Percentiles rank a stretch among this genome's conserved stretches.
Evolutionary conservation across 371 early-diverging fungal genomes (phyloP).

Genomic region (Mortierella sp.): DNA sequence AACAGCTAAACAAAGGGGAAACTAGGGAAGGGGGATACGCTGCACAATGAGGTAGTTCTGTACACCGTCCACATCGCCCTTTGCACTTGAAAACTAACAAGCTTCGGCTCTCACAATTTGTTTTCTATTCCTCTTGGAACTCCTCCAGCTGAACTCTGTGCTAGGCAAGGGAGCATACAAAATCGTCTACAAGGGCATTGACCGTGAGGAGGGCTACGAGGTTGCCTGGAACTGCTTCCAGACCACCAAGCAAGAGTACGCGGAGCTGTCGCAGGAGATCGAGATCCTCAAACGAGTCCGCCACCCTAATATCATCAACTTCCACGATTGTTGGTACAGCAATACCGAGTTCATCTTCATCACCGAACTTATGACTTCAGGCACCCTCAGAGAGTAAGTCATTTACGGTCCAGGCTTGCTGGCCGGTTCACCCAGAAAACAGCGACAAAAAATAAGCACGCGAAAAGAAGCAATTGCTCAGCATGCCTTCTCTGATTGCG

Average conservation of each 20-base stretch:
- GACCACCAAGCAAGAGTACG: slow-evolving; percentile 76
- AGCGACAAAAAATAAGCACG: not conserved
- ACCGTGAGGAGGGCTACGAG: slow-evolving; percentile 92
- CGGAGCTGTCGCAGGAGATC: slow-evolving; percentile 83
- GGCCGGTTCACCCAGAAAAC: not conserved
- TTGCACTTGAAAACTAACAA: not conserved
- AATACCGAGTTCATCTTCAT: slow-evolving; percentile 86
- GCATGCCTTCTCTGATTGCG: not conserved
- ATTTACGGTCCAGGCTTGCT: not conserved
- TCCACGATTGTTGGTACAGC: slow-evolving; percentile 86
- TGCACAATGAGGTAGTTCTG: slow-evolving; percentile 6
- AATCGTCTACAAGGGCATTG: slow-evolving; percentile 92
- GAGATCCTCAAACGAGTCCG: slow-evolving; percentile 85
- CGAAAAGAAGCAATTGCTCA: not conserved
- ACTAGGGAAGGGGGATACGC: not conserved
- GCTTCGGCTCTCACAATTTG: not conserved
- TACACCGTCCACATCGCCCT: slow-evolving; percentile 1
- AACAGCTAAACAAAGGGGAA: not conserved
- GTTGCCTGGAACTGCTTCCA: slow-evolving; percentile 93
- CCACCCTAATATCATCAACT: slow-evolving; percentile 90
- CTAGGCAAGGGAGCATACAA: slow-evolving; percentile 89
- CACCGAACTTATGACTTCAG: slow-evolving; percentile 96
- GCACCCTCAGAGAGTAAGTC: slow-evolving; percentile 78
- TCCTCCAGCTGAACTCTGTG: slow-evolving; percentile 63
- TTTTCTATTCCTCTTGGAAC: not conserved